These are phyloP conservation scores for Tilletia walkeri DNA, from an alignment of 1,284 basidiomycete genomes.

Conservation along the genomic window DNA sequence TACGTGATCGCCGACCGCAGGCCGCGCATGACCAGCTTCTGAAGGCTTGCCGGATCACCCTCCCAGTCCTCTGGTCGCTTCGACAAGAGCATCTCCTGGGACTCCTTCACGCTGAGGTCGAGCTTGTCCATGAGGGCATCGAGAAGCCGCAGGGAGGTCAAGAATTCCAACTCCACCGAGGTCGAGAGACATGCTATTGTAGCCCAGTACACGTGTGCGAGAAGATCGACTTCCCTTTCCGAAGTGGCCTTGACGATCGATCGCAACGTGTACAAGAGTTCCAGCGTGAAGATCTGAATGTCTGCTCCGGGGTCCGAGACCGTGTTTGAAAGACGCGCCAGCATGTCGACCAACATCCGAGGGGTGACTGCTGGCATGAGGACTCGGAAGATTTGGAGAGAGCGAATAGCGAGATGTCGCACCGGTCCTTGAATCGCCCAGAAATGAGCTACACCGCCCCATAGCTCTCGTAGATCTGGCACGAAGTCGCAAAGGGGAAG, in stretches of 20 bases:
- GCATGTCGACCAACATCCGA: conserved; percentile 72
- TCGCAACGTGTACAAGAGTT: conserved; percentile 76
- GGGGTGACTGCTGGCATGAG: conserved; percentile 73
- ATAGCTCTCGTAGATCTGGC: conserved; percentile 69
- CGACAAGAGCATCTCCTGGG: conserved; percentile 66
- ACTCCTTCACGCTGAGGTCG: conserved; percentile 69
- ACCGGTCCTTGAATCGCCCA: conserved; percentile 88
- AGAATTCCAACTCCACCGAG: conserved; percentile 77
- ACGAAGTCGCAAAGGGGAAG: not conserved
- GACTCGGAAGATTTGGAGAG: conserved; percentile 83
- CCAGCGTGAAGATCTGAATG: conserved; percentile 77
- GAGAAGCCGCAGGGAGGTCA: conserved; percentile 69
- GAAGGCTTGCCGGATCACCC: conserved; percentile 61
- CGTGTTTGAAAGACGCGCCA: conserved; percentile 80
- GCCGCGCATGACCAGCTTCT: conserved; percentile 74
- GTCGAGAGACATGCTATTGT: conserved; percentile 77
- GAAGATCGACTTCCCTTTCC: not conserved
- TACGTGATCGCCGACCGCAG: conserved; percentile 76
- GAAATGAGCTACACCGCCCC: conserved; percentile 75
- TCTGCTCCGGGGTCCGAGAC: conserved; percentile 70
- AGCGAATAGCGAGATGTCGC: conserved; percentile 79
- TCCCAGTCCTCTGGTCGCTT: conserved; percentile 74
- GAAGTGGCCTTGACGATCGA: conserved; percentile 58
- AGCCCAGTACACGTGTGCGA: conserved; percentile 87
- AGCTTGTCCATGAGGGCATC: conserved; percentile 70